Evolutionary conservation across 2,329 filamentous ascomycete genomes (phyloP), one percentile per base, ranked within the genome.

Genomic region (Fusarium sp.): DNA sequence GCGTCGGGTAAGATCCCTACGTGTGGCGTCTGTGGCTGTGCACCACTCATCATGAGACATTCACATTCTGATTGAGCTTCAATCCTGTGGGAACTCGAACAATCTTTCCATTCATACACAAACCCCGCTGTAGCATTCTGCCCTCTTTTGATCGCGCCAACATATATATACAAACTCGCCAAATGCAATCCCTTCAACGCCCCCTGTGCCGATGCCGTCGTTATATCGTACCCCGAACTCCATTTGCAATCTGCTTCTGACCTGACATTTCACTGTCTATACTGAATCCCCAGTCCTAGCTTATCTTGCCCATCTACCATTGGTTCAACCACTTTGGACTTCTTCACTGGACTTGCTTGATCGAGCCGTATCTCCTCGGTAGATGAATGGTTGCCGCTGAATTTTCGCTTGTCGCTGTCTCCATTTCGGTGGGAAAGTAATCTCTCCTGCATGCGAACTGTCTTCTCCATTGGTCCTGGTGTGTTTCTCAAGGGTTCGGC

Each of bases 271-370:
- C 75, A 77, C 60, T 78, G 65, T 57, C 82, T 75, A 64, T 87
- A 87, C 64, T 86, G 85, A 66, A 90, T 89, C 5, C 87, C 87
- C 41, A 89, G 76, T 0, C 87, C 87, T 19, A 89, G 82, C 16
- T 80, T 78, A 18, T 80, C 77, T 18, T 78, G 78, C 4, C 83
- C 80, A 35, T 84, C 83, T 21, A 79, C 73, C 58, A 82, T 69
- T 15, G 80, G 79, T 3, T 81, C 83, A 18, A 82, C 84, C 21
- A 85, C 80, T 29, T 85, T 82, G 58, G 84, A 77, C 80, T 85
- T 89, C 80, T 90, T 90, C 2, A 84, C 80, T 33, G 87, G 86
- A 73, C 86, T 88, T 10, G 80, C 79, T 33, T 82, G 77, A 16
- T 78, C 77, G 31, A 82, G 81, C 29, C 78, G 78, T 45, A 77